Evolutionary conservation across 2,329 filamentous ascomycete species (phyloP).

Genomic region (Decorospora gaudefroyi): DNA sequence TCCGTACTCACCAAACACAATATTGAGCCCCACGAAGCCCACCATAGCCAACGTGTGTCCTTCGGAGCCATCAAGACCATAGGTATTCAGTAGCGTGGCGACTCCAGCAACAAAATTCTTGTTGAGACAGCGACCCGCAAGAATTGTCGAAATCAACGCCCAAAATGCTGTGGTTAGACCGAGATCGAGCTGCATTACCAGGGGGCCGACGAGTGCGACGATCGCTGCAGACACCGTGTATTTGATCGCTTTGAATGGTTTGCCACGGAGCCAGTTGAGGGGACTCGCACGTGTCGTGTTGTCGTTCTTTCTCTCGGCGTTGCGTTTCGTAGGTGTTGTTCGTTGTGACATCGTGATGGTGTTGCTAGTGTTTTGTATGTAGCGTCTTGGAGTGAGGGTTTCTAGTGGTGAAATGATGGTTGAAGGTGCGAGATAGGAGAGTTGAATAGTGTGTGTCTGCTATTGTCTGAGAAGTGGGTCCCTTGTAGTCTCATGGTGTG

Average conservation of each 20-base stretch:
- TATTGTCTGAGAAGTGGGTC: neutral
- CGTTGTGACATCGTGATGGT: neutral
- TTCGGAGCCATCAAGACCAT: neutral
- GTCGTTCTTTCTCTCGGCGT: neutral
- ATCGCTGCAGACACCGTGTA: neutral
- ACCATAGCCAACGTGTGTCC: constrained; percentile 4
- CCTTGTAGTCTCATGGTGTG: too few species aligned
- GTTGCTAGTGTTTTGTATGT: too few species aligned
- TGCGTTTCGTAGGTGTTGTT: neutral
- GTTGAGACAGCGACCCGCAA: neutral
- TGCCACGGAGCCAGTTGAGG: neutral
- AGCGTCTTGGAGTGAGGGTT: too few species aligned
- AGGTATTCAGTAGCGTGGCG: neutral
- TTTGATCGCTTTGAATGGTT: neutral
- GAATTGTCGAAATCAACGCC: neutral
- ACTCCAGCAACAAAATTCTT: neutral
- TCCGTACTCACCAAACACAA: neutral
- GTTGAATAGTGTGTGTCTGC: too few species aligned
- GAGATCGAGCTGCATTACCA: neutral
- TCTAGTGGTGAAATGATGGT: too few species aligned
- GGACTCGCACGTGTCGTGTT: neutral
- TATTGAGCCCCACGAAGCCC: constrained; percentile 7
- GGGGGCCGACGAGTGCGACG: neutral
- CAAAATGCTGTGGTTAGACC: neutral
- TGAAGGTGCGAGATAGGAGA: too few species aligned